Evolutionary conservation across 192 early-diverging fungal species (phyloP).

Genomic region (Physocladia obscura): DNA sequence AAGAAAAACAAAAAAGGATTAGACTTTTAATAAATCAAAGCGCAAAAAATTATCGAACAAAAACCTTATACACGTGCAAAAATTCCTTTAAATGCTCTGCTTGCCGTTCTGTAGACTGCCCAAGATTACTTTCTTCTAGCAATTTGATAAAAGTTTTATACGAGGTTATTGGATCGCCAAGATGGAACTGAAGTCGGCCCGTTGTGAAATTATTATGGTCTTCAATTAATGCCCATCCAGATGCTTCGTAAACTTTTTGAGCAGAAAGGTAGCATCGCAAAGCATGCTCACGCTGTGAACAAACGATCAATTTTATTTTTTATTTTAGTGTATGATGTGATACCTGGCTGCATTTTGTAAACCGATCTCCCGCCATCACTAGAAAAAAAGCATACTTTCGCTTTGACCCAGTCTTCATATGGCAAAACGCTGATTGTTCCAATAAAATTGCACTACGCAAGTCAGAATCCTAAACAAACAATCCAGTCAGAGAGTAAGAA

Average conservation of each 20-base stretch:
- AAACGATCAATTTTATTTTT: too few relatives aligned
- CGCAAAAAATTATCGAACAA: too few relatives aligned
- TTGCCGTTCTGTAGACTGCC: slow-evolving; percentile 68
- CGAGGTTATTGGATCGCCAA: slow-evolving; percentile 72
- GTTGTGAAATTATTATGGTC: slow-evolving; percentile 88
- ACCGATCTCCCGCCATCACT: slow-evolving; percentile 83
- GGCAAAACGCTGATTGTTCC: slow-evolving; percentile 88
- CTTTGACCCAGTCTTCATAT: slow-evolving; percentile 66
- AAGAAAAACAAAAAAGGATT: too few relatives aligned
- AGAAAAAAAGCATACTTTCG: slow-evolving; percentile 90
- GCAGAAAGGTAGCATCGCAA: slow-evolving; percentile 74
- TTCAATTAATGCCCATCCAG: slow-evolving; percentile 75
- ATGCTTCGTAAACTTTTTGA: slow-evolving; percentile 55
- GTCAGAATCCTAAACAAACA: slow-evolving; percentile 64
- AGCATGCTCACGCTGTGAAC: slow-evolving; percentile 67
- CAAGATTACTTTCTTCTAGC: slow-evolving; percentile 58
- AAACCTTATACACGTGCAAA: slow-evolving; percentile 73
- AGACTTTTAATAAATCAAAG: too few relatives aligned
- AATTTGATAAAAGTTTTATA: slow-evolving; percentile 78
- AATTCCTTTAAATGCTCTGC: slow-evolving; percentile 73
- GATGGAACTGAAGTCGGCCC: slow-evolving; percentile 75
- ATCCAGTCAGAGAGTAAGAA: not conserved
- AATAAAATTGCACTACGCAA: slow-evolving; percentile 75
- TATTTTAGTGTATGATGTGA: too few relatives aligned
- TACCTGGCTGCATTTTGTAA: slow-evolving; percentile 75